Base-by-base conservation (phyloP, 441 rosid species). In the Populus trichocarpa region DNA sequence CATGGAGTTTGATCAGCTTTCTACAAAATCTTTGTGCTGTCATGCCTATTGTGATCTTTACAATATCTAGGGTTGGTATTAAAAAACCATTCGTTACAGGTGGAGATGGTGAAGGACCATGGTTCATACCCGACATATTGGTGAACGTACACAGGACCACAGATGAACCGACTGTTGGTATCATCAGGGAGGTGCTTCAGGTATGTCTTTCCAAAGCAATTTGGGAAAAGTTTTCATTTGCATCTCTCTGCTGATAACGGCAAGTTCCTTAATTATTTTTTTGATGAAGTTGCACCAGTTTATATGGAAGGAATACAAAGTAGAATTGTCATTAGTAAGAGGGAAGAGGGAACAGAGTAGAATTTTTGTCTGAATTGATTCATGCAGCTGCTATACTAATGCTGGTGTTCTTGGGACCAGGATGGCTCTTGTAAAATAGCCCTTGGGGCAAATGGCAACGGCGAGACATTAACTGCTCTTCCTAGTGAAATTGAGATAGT, bases 111-210 rank as follows among this genome's bases (percentile, higher is more conserved):
- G 98, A 96, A 77, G 95, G 95, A 40, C 89, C 93, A 8, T 90
- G 97, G 95, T 88, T 89, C 83, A 89, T 94, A 88, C 93, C 98
- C 2, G 98, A 94, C 78, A 92, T 96, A 77, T 76, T 94, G 88
- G 98, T 94, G 76, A 91, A 83, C 9, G 81, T 94, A 74, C 95
- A 87, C 76, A 93, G 87, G 83, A 84, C 93, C 63, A 89, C 89
- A 20, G 94, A 88, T 35, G 95, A 92, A 35, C 78, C 81, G 67
- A 83, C 78, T 12, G 75, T 86, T 38, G 98, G 99, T 71, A 89
- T 94, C 79, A 83, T 96, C 75, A 87, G 89, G 78, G 99, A 96
- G 79, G 92, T 96, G 25, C 91, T 86, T 75, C 84, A 84, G 85
- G 98, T 96, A 87, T 70, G 94, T 84, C 72, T 81, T 78, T 75